Base-by-base conservation (phyloP, 805 yeast species). In the Lipomyces starkeyi region DNA sequence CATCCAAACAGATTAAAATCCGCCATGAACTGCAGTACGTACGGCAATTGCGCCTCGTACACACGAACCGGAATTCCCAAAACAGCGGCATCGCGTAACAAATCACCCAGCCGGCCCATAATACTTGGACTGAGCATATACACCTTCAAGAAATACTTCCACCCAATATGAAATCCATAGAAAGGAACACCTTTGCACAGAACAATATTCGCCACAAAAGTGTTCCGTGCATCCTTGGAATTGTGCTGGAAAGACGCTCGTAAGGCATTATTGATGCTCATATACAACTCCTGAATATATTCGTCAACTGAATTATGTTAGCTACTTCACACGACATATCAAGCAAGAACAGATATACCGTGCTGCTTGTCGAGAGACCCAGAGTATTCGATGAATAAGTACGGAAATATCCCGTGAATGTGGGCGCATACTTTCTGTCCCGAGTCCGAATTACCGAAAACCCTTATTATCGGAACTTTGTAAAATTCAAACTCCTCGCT, bases 1-100 rank as follows among this genome's bases (percentile, higher is more conserved):
- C 97, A 91, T 0, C 97, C 96, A 75, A 84, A 91, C 37, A 94
- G 78, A 75, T 94, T 93, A 78, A 84, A 92, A 75, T 95, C 99
- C 0, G 90, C 82, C 34, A 91, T 77, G 74, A 94, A 92, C 75
- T 95, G 98, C 6, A 91, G 77, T 0, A 85, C 75, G 73, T 82
- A 89, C 0, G 97, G 93, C 13, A 94, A 83, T 75, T 95, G 98
- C 0, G 93, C 82, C 74, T 95, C 99, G 76, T 81, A 91, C 0
- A 88, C 86, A 58, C 87, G 88, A 14, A 80, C 70, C 0, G 74
- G 66, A 25, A 74, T 74, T 2, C 81, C 82, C 53, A 80, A 71
- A 0, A 85, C 73, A 2, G 78, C 78, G 0, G 88, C 88, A 32
- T 76, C 83, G 29, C 81, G 77, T 2, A 86, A 71, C 78, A 83